Percentiles rank a stretch among this genome's conserved stretches.
Conservation (phyloP, 1,139 yeast species). For the Scheffersomyces parashehatae region DNA sequence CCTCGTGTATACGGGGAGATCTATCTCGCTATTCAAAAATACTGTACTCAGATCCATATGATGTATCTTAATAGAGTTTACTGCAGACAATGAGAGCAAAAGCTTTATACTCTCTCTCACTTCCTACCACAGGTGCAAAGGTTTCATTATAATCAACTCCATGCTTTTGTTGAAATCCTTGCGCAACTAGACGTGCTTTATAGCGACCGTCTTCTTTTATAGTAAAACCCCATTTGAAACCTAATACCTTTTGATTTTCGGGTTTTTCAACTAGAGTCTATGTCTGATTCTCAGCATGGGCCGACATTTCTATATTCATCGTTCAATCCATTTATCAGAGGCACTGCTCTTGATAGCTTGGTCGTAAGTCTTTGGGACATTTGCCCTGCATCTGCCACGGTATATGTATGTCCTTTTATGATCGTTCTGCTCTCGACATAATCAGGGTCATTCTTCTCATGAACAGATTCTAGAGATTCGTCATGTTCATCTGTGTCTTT, state of each 20-base stretch:
- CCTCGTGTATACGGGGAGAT: slow-evolving; percentile 5
- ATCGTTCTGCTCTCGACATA: background rate
- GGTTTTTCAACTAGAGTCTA: slow-evolving; percentile 5
- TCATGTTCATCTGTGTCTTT: no score
- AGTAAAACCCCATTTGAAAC: slow-evolving; percentile 5
- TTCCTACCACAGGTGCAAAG: slow-evolving; percentile 18
- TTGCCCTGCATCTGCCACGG: background rate
- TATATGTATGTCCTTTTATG: background rate
- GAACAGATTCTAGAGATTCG: no score
- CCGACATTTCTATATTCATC: background rate
- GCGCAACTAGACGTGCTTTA: slow-evolving; percentile 18
- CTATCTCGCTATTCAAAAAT: slow-evolving; percentile 7
- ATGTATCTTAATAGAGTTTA: slow-evolving; percentile 7
- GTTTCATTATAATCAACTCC: slow-evolving; percentile 20
- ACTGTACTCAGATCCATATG: slow-evolving; percentile 22
- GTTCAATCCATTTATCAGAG: background rate
- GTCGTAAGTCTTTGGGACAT: background rate
- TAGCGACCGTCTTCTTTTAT: slow-evolving; percentile 6
- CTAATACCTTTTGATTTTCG: background rate
- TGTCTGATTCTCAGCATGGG: background rate
- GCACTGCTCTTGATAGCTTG: background rate
- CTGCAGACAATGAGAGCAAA: slow-evolving; percentile 10
- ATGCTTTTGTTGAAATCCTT: slow-evolving; percentile 14
- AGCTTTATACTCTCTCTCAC: slow-evolving; percentile 12
- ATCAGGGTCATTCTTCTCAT: background rate